Conservation (phyloP, 202 grass and related monocot species). For the Schoenoplectus tabernaemontani region DNA sequence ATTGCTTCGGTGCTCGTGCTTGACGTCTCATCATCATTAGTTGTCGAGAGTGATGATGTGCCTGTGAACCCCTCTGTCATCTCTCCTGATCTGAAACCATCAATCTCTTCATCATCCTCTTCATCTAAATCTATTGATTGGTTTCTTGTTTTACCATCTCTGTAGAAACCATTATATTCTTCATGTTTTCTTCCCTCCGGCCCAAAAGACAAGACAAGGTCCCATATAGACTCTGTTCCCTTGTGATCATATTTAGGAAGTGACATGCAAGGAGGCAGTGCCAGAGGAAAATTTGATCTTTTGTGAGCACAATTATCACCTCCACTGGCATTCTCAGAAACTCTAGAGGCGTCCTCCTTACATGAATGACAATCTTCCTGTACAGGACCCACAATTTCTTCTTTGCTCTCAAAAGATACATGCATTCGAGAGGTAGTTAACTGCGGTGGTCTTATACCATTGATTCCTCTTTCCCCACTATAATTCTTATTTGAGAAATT, state of each 20-base stretch:
- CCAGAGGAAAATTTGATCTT: slow-evolving; percentile 48
- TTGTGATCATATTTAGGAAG: slow-evolving; percentile 14
- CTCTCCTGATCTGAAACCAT: slow-evolving; percentile 54
- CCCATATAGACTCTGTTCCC: slow-evolving; percentile 51
- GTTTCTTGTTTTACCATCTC: slow-evolving; percentile 4
- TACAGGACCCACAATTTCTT: background rate
- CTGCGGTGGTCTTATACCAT: background rate
- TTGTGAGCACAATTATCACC: slow-evolving; percentile 54
- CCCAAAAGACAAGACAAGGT: slow-evolving; percentile 70
- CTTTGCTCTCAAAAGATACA: slow-evolving; percentile 3
- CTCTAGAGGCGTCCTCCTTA: slow-evolving; percentile 12
- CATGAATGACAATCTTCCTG: background rate
- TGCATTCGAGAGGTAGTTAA: background rate
- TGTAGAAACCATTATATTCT: background rate
- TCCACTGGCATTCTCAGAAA: slow-evolving; percentile 33
- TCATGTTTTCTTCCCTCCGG: slow-evolving; percentile 29
- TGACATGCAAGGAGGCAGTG: slow-evolving; percentile 40
- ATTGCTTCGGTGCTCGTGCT: slow-evolving; percentile 66
- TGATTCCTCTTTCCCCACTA: slow-evolving; percentile 10
- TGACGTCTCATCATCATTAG: slow-evolving; percentile 79
- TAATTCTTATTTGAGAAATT: background rate
- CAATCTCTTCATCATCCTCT: slow-evolving; percentile 21
- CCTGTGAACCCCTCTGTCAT: slow-evolving; percentile 63
- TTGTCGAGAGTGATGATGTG: slow-evolving; percentile 60
- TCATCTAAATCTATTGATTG: slow-evolving; percentile 18